Evolutionary conservation across 345 rosid species (phyloP).

Genomic region (Rhizophora mangle): DNA sequence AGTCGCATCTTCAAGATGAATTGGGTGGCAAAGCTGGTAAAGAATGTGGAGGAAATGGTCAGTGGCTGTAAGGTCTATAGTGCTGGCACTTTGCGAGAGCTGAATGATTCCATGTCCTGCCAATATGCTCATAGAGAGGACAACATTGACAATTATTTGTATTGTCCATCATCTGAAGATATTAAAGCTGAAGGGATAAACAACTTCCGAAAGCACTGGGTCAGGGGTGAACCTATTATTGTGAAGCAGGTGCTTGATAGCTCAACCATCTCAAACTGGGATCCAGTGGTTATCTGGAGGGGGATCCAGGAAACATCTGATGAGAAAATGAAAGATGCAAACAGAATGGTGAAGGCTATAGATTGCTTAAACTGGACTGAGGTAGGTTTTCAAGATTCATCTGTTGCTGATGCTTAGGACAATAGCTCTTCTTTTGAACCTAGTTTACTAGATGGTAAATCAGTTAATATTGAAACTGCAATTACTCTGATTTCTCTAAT

Average conservation of each 20-base stretch:
- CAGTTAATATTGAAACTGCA: slow-evolving; percentile 5
- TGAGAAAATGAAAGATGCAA: slow-evolving; percentile 63
- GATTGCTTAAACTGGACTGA: slow-evolving; percentile 77
- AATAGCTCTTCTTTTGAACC: slow-evolving; percentile 8
- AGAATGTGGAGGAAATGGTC: slow-evolving; percentile 93
- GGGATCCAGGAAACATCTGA: slow-evolving; percentile 68
- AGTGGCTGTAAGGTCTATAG: slow-evolving; percentile 67
- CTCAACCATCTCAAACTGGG: slow-evolving; percentile 68
- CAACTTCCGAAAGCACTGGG: slow-evolving; percentile 74
- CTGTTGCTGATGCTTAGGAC: slow-evolving; percentile 18
- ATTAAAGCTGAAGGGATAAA: slow-evolving; percentile 53
- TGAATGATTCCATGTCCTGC: slow-evolving; percentile 37
- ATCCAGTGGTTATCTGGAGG: slow-evolving; percentile 70
- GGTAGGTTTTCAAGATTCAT: slow-evolving; percentile 35
- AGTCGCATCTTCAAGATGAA: slow-evolving; percentile 94
- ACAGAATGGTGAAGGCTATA: slow-evolving; percentile 62
- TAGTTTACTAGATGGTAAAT: neutral
- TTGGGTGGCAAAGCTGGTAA: slow-evolving; percentile 96
- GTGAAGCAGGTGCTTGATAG: slow-evolving; percentile 62
- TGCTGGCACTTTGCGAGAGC: slow-evolving; percentile 24
- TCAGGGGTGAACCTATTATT: slow-evolving; percentile 66
- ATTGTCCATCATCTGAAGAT: slow-evolving; percentile 55
- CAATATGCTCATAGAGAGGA: slow-evolving; percentile 58
- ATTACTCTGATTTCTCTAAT: slow-evolving; percentile 11
- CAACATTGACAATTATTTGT: slow-evolving; percentile 56